A percentile compares a stretch with the other conserved stretches of the same genome.
phyloP scores from a whole-genome alignment of 169 alveolate genomes.

The Toxoplasma gondii region DNA sequence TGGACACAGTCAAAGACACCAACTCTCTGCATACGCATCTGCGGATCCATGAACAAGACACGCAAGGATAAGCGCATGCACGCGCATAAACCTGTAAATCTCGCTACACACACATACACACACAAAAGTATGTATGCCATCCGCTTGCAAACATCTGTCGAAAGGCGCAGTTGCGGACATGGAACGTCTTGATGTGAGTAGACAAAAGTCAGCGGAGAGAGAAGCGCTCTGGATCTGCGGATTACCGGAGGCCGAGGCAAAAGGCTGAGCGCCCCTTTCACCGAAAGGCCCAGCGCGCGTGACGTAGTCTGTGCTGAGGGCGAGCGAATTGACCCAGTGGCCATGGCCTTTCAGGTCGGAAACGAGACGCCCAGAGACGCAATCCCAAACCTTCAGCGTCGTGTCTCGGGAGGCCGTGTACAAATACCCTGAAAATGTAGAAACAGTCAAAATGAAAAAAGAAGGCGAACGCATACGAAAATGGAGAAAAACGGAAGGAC shows the following conservation, averaged over 20 bases:
- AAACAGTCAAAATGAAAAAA: background rate
- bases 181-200: too few species aligned
- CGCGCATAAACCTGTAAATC: background rate
- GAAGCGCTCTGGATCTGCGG: background rate
- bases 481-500: background rate
- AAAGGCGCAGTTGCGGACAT: too few species aligned
- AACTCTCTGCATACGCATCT: too few species aligned
- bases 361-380: conserved; percentile 75
- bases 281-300: conserved; percentile 90
- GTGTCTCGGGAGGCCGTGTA: conserved; percentile 96
- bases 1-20: too few species aligned
- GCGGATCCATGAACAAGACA: too few species aligned
- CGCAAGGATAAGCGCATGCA: too few species aligned
- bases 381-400: conserved; percentile 93
- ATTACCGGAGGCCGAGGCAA: conserved; percentile 29
- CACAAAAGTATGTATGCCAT: too few species aligned
- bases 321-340: conserved; percentile 99
- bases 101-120: background rate
- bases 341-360: conserved; percentile 91
- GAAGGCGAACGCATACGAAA: background rate
- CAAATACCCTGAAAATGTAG: conserved; percentile 74
- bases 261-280: background rate
- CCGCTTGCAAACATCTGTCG: too few species aligned
- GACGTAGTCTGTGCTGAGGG: conserved; percentile 89
- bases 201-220: background rate